Evolutionary conservation across 805 yeast species (phyloP), one percentile per base, ranked within the genome.

Genomic region (Wickerhamiella occidentalis): DNA sequence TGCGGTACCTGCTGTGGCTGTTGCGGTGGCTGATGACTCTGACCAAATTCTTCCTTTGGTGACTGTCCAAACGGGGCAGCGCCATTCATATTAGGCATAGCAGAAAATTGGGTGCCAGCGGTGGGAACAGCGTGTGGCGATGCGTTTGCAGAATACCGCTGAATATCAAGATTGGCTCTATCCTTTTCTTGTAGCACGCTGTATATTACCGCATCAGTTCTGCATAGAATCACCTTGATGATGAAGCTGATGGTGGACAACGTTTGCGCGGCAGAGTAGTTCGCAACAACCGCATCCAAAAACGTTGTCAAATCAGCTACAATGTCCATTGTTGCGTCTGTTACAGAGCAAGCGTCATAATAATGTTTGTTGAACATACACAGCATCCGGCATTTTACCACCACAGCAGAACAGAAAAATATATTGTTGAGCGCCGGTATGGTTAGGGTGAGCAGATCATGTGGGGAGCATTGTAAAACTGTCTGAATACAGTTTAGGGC

Each of bases 361-460:
- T 57, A 62, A 19, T 53, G 53, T 3, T 55, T 55, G 41, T 59
- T 60, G 35, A 61, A 52, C n/a, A 62, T 45, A 12, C 54, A 49
- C 40, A 64, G 55, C 7, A 62, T 54, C 12, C 67, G 59, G 38
- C 65, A 58, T 47, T 64, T 65, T 36, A 65, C 53, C 5, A 65
- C 54, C 11, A 62, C 42, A 1, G 63, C 56, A 9, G 63, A 61
- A 30, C 63, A 55, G 36, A 58, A 58, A 1, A 60, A 58, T 40
- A 63, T 47, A 25, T 64, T 41, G 3, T 61, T 52, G 51, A 59
- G 57, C 26, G 55, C 55, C 33, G 58, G 61, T 54, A 53, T 45
- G 13, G 88, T 88, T 51, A 76, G 66, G 2, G 72, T 63, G 0
- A 81, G 74, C 18, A 80, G 66, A n/a, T 69, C 66, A n/a, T 66